Evolutionary conservation across 768 basidiomycete genomes (phyloP).

Genomic region (Tricholoma sp.): DNA sequence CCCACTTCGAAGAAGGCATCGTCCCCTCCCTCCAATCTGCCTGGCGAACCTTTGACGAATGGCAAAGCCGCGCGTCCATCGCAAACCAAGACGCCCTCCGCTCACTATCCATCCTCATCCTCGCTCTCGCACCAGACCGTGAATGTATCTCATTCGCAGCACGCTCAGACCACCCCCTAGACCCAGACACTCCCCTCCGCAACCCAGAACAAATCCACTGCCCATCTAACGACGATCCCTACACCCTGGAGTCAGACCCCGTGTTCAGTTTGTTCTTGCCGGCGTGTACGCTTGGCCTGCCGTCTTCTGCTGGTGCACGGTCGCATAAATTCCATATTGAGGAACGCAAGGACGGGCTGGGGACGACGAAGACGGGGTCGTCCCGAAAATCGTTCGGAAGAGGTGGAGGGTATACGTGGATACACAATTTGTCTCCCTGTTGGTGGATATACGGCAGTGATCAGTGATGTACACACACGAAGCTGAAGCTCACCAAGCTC

Average conservation of each 20-base stretch:
- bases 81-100: slow-evolving; percentile 74
- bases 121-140: slow-evolving; percentile 72
- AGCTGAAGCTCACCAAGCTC: too few relatives aligned
- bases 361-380: too few relatives aligned
- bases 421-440: too few relatives aligned
- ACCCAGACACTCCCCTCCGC: slow-evolving; percentile 95
- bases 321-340: too few relatives aligned
- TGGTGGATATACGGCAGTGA: too few relatives aligned
- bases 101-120: slow-evolving; percentile 66
- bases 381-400: too few relatives aligned
- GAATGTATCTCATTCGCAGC: slow-evolving; percentile 97
- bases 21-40: slow-evolving; percentile 93
- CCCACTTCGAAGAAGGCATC: slow-evolving; percentile 95
- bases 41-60: slow-evolving; percentile 95
- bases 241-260: too few relatives aligned
- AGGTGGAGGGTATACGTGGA: too few relatives aligned
- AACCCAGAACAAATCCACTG: slow-evolving; percentile 75
- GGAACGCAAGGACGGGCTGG: slow-evolving; percentile 8
- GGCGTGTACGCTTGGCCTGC: too few relatives aligned
- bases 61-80: slow-evolving; percentile 75
- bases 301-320: too few relatives aligned
- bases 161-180: slow-evolving; percentile 91
- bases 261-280: too few relatives aligned
- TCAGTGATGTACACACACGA: too few relatives aligned
- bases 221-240: slow-evolving; percentile 88